phyloP scores from a whole-genome alignment of 2,329 filamentous ascomycete species.

The Aspergillus intermedius region DNA sequence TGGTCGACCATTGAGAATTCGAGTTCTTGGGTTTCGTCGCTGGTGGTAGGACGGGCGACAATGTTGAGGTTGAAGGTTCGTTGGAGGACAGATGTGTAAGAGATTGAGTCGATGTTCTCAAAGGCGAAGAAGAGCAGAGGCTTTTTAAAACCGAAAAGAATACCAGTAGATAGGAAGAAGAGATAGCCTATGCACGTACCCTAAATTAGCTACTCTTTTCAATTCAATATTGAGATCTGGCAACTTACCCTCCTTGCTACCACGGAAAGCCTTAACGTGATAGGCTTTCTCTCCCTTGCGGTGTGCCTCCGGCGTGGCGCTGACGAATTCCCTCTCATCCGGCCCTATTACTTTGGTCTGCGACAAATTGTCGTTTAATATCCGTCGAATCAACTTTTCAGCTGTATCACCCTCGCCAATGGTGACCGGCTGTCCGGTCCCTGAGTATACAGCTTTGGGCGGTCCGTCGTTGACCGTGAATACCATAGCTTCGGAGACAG shows the following conservation, averaged over 20 bases:
- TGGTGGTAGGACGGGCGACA: slow-evolving; percentile 32
- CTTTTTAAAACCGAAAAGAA: slow-evolving; percentile 61
- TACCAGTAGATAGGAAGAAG: slow-evolving; percentile 56
- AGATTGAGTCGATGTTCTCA: slow-evolving; percentile 52
- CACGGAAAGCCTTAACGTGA: slow-evolving; percentile 58
- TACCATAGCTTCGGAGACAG: slow-evolving; percentile 50
- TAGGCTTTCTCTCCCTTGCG: slow-evolving; percentile 58
- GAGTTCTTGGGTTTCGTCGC: slow-evolving; percentile 48
- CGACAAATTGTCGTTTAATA: slow-evolving; percentile 46
- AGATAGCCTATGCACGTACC: slow-evolving; percentile 46
- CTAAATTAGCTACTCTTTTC: not conserved
- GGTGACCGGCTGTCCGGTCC: slow-evolving; percentile 39
- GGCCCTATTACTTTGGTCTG: slow-evolving; percentile 47
- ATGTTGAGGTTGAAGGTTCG: slow-evolving; percentile 62
- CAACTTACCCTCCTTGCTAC: slow-evolving; percentile 56
- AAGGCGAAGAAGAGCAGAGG: slow-evolving; percentile 58
- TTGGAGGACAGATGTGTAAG: slow-evolving; percentile 59
- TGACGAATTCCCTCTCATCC: slow-evolving; percentile 52
- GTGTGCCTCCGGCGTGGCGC: slow-evolving; percentile 54
- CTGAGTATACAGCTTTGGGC: slow-evolving; percentile 39
- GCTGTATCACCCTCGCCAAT: slow-evolving; percentile 42
- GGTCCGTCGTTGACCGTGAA: slow-evolving; percentile 54
- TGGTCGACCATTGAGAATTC: slow-evolving; percentile 63
- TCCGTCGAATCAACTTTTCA: slow-evolving; percentile 36
- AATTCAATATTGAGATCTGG: not conserved